These are phyloP conservation scores for Pyronema domesticum DNA, from an alignment of 495 filamentous ascomycete genomes.

Conservation along the genomic window DNA sequence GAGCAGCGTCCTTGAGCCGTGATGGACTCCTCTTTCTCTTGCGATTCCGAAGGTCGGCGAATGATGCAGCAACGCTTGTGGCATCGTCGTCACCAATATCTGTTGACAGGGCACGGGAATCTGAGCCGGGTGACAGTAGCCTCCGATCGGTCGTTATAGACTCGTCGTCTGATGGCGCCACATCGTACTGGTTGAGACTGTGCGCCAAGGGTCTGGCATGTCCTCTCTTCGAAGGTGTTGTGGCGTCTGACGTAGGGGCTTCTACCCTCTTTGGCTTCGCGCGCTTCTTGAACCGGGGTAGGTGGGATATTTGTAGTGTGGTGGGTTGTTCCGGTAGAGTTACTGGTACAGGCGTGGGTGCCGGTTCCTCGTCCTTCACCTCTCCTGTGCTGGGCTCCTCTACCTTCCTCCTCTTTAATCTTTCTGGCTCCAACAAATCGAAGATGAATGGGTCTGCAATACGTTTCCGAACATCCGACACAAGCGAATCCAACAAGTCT, in stretches of 20 bases:
- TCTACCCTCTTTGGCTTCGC: conserved; percentile 13
- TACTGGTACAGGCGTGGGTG: background rate
- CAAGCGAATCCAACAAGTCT: conserved; percentile 69
- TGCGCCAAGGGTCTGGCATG: conserved; percentile 20
- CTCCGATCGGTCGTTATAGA: conserved; percentile 22
- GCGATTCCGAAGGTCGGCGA: conserved; percentile 7
- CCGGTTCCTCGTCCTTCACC: background rate
- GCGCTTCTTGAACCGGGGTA: conserved; percentile 25
- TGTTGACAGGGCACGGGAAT: conserved; percentile 16
- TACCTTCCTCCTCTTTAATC: conserved; percentile 56
- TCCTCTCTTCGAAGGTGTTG: conserved; percentile 5
- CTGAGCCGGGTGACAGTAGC: conserved; percentile 16
- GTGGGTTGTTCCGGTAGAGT: too few species aligned
- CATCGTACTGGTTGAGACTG: conserved; percentile 21
- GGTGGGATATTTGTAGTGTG: conserved; percentile 8
- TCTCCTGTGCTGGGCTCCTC: conserved; percentile 36
- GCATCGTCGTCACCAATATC: conserved; percentile 24
- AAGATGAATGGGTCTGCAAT: conserved; percentile 68
- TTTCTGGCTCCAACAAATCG: conserved; percentile 69
- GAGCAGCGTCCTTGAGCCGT: conserved; percentile 17
- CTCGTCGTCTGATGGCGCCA: conserved; percentile 23
- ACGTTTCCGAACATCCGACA: conserved; percentile 69
- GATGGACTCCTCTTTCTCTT: conserved; percentile 24
- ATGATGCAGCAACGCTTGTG: conserved; percentile 8
- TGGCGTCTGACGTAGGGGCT: conserved; percentile 10